Evolutionary conservation across 2,329 filamentous ascomycete species (phyloP).

Genomic region (Exophiala sp.): DNA sequence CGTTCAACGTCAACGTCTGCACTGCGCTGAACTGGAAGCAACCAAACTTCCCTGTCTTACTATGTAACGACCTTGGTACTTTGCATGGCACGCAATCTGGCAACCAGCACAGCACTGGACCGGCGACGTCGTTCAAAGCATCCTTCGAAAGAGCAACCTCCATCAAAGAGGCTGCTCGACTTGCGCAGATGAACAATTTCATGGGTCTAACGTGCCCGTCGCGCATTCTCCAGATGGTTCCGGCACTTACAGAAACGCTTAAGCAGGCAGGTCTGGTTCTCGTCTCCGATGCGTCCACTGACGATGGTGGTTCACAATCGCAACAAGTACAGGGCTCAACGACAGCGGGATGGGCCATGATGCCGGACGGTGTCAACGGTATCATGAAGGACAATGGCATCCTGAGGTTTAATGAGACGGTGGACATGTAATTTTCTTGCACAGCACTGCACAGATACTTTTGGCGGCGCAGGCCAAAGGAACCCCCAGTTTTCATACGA

Average conservation of each 20-base stretch:
- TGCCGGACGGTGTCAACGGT: constrained; percentile 82
- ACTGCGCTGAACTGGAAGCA: constrained; percentile 99
- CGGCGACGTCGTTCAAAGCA: constrained; percentile 29
- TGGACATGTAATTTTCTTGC: constrained; percentile 58
- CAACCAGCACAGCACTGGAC: no score
- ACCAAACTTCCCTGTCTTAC: constrained; percentile 89
- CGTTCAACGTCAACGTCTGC: constrained; percentile 85
- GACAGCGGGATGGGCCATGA: constrained; percentile 50
- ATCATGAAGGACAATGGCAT: constrained; percentile 82
- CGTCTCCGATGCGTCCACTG: constrained; percentile 74
- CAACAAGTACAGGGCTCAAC: constrained; percentile 3
- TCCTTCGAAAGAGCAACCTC: constrained; percentile 52
- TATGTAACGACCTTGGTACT: constrained; percentile 85
- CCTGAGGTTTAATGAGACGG: constrained; percentile 86
- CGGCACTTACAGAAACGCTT: constrained; percentile 85
- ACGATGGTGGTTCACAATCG: constrained; percentile 42
- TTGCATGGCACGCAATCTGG: constrained; percentile 44
- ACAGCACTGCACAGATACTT: background rate
- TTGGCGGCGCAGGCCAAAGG: no score
- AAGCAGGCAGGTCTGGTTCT: constrained; percentile 91
- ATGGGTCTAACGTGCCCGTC: constrained; percentile 95
- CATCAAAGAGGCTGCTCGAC: constrained; percentile 90
- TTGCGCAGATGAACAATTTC: constrained; percentile 93
- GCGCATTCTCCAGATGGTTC: constrained; percentile 83
- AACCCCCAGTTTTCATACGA: no score